These are phyloP conservation scores for Vitis amurensis DNA, from an alignment of 164 flowering plant genomes.

Conservation along the genomic window DNA sequence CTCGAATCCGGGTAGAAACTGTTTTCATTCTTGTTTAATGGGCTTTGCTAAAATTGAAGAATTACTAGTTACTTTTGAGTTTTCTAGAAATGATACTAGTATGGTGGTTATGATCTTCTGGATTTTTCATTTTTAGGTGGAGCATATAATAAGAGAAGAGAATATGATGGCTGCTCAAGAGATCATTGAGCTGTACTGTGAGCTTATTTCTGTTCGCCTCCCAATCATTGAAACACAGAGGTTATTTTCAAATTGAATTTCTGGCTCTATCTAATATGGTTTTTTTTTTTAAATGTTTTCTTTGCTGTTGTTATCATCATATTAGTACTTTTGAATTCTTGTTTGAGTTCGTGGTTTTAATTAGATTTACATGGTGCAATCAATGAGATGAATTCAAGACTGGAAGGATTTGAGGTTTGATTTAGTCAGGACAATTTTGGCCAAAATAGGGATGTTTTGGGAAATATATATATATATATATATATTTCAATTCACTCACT, in stretches of 20 bases:
- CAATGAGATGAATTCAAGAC: too few relatives aligned
- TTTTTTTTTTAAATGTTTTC: not conserved
- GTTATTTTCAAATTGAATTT: conserved; percentile 26
- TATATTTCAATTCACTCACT: too few relatives aligned
- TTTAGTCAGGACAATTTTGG: too few relatives aligned
- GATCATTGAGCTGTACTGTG: conserved; percentile 87
- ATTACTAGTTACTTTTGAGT: too few relatives aligned
- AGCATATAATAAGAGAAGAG: conserved; percentile 95
- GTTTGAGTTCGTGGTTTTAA: too few relatives aligned
- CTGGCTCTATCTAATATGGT: not conserved
- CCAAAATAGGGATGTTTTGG: too few relatives aligned
- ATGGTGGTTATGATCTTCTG: not conserved
- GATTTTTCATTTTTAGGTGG: conserved; percentile 55
- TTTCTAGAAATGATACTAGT: too few relatives aligned
- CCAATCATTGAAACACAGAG: conserved; percentile 96
- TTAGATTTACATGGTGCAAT: too few relatives aligned
- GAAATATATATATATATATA: too few relatives aligned
- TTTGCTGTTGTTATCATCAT: not conserved
- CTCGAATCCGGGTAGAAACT: conserved; percentile 73
- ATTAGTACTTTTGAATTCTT: too few relatives aligned
- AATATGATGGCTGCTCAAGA: conserved; percentile 99
- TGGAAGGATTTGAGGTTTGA: too few relatives aligned
- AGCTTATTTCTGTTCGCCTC: conserved; percentile 88
- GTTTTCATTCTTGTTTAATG: not conserved
- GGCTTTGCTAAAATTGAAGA: too few relatives aligned